phyloP scores from a whole-genome alignment of 148 eudicot species.

The Fagopyrum tataricum region DNA sequence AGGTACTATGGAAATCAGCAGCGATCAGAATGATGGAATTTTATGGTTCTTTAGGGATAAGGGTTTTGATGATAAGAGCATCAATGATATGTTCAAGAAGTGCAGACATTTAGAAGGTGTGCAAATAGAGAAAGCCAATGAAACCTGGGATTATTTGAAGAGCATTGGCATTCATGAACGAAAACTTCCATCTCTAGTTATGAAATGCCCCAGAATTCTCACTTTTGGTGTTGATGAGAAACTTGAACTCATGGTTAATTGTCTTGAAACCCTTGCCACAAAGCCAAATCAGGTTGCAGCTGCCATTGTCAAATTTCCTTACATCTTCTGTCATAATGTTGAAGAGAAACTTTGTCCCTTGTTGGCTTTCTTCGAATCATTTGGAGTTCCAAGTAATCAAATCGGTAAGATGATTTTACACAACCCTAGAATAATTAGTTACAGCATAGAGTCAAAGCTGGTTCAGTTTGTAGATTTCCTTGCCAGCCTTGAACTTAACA shows the following conservation, averaged over 20 bases:
- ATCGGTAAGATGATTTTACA: constrained; percentile 74
- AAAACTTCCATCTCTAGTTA: constrained; percentile 64
- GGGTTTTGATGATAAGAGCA: constrained; percentile 81
- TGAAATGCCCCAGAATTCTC: constrained; percentile 84
- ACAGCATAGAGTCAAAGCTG: constrained; percentile 83
- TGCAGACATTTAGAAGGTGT: constrained; percentile 73
- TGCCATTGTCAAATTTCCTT: constrained; percentile 80
- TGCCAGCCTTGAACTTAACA: constrained; percentile 48
- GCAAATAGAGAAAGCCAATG: constrained; percentile 52
- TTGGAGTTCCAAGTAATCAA: constrained; percentile 74
- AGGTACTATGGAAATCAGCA: constrained; percentile 58
- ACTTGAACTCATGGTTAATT: constrained; percentile 81
- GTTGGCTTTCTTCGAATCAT: constrained; percentile 82
- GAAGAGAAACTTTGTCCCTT: constrained; percentile 93
- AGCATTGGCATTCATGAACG: constrained; percentile 85
- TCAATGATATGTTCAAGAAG: constrained; percentile 60
- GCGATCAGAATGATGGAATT: constrained; percentile 46
- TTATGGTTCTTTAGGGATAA: constrained; percentile 91
- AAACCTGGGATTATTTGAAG: constrained; percentile 79
- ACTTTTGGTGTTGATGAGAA: constrained; percentile 68
- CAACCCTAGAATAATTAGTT: constrained; percentile 89
- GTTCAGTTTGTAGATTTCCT: constrained; percentile 74
- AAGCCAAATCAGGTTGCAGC: constrained; percentile 67
- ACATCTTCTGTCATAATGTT: constrained; percentile 69
- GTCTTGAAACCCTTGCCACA: constrained; percentile 72